Base-by-base conservation (phyloP, 306 rosid genomes). In the Prinsepia uniflora region DNA sequence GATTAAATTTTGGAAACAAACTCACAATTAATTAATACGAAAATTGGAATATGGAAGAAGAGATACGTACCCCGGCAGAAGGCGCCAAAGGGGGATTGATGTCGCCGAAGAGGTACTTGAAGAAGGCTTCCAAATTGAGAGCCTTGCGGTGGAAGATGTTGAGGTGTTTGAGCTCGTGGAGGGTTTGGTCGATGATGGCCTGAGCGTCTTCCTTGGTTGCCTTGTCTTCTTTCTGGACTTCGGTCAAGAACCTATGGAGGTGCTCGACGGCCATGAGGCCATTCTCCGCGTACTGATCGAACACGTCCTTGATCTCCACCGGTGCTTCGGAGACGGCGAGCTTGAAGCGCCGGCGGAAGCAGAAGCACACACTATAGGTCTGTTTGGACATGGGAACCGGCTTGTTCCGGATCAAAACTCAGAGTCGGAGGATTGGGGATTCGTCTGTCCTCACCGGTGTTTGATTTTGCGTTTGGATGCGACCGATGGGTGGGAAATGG, bases 291-390 rank as follows among this genome's bases (percentile, higher is more conserved):
- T 86, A 91, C 12, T 48, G 48, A 0, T 71, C 85, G 57, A 87
- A 91, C 7, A 91, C 75, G 41, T 49, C 39, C 81, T 84, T 91
- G 84, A 95, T 82, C 74, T 89, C 92, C 60, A 13, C 42, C 61
- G 99, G 97, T 2, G 97, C 93, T 68, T 89, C 99, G 62, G 89
- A 18, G 42, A 74, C 75, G 4, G 91, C 72, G 3, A 85, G 85
- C 76, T 75, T 80, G 89, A 95, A 95, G 39, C 92, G 86, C 65
- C 99, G 86, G 22, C 75, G 86, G 85, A 85, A 91, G 76, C 99
- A 95, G 85, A 95, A 91, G 76, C 99, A 95, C 9, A 95, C 96
- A 30, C 82, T 86, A 86, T 91, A 95, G 10, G 97, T 87, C 82
- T 95, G 96, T 44, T 87, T 91, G 22, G 97, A 95, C 94, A 90